Base-by-base conservation (phyloP, 805 yeast species). In the Candida succiphila region DNA sequence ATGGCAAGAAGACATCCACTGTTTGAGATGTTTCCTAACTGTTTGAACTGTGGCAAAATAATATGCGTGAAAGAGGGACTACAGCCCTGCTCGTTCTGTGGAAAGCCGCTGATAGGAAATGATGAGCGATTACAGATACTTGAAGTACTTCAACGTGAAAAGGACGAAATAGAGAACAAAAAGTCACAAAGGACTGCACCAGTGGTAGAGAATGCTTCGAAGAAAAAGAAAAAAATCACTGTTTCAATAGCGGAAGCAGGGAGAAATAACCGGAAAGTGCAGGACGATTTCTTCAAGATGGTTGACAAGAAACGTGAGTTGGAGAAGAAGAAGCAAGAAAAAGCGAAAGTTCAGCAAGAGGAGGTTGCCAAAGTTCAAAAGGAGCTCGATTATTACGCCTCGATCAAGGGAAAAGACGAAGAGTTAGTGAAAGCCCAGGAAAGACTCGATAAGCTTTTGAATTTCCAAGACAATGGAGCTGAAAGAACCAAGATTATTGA, bases 401-500 rank as follows among this genome's bases (percentile, higher is more conserved):
- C 58, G 3, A 46, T 60, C 4, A 55, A 60, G 33, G 56, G 52
- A 2, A 54, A 60, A n/a, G 78, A 77, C 42, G 67, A 72, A 1
- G 88, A 79, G 27, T 56, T 84, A 25, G 42, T 63, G 4, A 65
- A 65, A 36, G 98, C 98, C 0, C 80, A 83, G 44, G 73, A 72
- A 29, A 63, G 88, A 32, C 60, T 92, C 31, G 83, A 84, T 22
- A 79, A 74, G 22, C 59, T 92, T 31, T 61, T 92, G 29, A 70
- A 75, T 40, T 92, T 78, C 54, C 98, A 92, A 53, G 84, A 73
- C 2, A 76, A 88, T 14, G 83, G 94, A 6, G 84, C 88, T 1
- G 94, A 86, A 52, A 67, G 99, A 52, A 92, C 98, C 0, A 75
- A 74, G 44, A 86, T 92, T 41, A 88, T 94, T 26, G 99, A 92